Base-by-base conservation (phyloP, 2,329 filamentous ascomycete species). In the Trichoderma sp. region DNA sequence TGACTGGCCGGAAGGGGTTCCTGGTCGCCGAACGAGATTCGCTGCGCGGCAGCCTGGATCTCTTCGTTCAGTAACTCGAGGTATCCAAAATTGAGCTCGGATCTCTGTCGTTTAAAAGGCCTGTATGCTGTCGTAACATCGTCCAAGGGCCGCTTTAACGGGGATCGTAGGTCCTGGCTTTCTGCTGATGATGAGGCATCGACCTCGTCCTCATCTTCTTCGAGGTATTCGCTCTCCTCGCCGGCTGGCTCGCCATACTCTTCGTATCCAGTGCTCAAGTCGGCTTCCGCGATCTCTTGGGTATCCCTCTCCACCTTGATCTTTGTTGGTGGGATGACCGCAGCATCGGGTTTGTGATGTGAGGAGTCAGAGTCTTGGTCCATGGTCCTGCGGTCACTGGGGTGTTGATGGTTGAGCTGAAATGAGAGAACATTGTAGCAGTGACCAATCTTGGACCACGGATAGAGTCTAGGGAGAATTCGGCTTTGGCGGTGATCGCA, bases 51-150 rank as follows among this genome's bases (percentile, higher is more conserved):
- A 69, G 88, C 83, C n/a, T 81, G 74, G 61, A 89, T 86, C 30
- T 86, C 83, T 24, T 78, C 75, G 68, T 90, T 88, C 34, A 87
- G 77, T 1, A 87, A 71, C 26, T 77, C 73, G 14, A 86, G 72
- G 67, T 87, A 87, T 5, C 74, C 76, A 6, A 68, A 68, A 67
- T 82, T 85, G 65, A 85, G 73, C 3, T 73, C 45, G 5, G 77
- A 76, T 63, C 74, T 81, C 54, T 74, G 74, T 39, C 82, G 78
- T 70, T 86, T 86, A 67, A 80, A 78, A 3, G 79, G 78, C 7
- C 70, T 72, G 28, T 63, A 59, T 28, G 60, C 15, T 66, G 72
- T 19, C 7, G 68, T 26, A 5, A 69, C 63, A 21, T 70, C 68
- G 17, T 73, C 68, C 0, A 73, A 73, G 7, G 69, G 68, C 15